Conservation (phyloP, 2,329 filamentous ascomycete species). For the Fusarium anthophilum region DNA sequence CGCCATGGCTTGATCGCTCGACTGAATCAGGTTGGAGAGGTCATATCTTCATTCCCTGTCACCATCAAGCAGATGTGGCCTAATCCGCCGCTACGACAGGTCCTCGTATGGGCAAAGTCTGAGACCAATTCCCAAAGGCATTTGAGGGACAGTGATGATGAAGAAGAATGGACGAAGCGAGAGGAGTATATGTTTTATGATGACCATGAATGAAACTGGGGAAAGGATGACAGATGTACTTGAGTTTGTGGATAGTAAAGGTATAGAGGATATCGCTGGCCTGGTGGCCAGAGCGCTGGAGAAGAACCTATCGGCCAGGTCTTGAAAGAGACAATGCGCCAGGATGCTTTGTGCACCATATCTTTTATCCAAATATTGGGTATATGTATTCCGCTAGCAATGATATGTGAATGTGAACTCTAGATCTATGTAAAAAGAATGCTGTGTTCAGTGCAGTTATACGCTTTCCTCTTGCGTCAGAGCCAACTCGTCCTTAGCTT, state of each 20-base stretch:
- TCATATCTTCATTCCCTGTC: not conserved
- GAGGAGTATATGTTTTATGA: not conserved
- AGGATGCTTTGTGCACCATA: not conserved
- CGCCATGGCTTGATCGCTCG: not conserved
- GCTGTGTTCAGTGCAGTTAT: not conserved
- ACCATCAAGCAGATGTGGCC: not conserved
- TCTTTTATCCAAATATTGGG: not conserved
- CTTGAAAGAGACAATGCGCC: not conserved
- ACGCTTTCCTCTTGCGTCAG: not conserved
- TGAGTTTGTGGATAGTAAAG: not conserved
- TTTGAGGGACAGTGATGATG: not conserved
- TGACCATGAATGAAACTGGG: not conserved
- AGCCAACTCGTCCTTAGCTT: not conserved
- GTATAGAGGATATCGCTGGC: not conserved
- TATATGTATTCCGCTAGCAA: not conserved
- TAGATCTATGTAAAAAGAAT: not conserved
- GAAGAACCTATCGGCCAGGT: not conserved
- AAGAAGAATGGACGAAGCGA: not conserved
- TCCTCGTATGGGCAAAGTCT: not conserved
- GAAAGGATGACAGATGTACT: not conserved
- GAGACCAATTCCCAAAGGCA: not conserved
- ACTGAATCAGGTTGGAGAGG: not conserved
- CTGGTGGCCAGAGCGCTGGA: not conserved
- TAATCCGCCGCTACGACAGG: not conserved
- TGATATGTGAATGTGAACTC: not conserved